These are phyloP conservation scores for Suhomyces ambrosiae DNA, from an alignment of 1,139 yeast genomes.

Conservation along the genomic window DNA sequence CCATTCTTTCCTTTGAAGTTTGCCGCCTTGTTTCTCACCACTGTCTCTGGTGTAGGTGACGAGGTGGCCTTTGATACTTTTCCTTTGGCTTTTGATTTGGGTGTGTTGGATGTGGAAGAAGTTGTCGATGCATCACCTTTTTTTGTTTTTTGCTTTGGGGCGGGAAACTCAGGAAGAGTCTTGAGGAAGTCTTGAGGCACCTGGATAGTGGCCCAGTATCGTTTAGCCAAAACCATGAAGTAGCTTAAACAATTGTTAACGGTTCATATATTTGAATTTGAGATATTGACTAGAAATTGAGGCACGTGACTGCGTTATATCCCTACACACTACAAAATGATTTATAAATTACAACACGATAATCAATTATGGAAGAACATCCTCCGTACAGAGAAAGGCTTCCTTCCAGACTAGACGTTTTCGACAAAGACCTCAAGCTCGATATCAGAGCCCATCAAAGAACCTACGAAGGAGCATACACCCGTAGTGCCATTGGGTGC, in stretches of 20 bases:
- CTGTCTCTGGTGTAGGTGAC: slow-evolving; percentile 27
- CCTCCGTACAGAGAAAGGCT: slow-evolving; percentile 22
- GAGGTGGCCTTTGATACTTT: slow-evolving; percentile 13
- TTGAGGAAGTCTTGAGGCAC: slow-evolving; percentile 33
- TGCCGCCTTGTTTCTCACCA: slow-evolving; percentile 9
- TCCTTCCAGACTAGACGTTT: slow-evolving; percentile 38
- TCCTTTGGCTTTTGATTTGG: slow-evolving; percentile 16
- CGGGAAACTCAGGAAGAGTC: slow-evolving; percentile 38
- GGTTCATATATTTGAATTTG: too few species aligned
- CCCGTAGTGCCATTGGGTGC: slow-evolving; percentile 53
- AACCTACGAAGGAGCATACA: slow-evolving; percentile 64
- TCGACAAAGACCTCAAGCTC: slow-evolving; percentile 43
- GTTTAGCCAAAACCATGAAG: slow-evolving; percentile 35
- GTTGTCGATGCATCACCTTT: slow-evolving; percentile 26
- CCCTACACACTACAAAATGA: too few species aligned
- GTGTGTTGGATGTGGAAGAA: slow-evolving; percentile 13
- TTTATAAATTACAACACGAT: too few species aligned
- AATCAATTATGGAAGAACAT: slow-evolving; percentile 4
- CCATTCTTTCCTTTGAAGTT: slow-evolving; percentile 11
- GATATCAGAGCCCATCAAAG: slow-evolving; percentile 63
- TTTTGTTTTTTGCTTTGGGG: slow-evolving; percentile 36
- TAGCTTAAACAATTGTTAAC: too few species aligned
- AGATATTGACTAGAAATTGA: too few species aligned
- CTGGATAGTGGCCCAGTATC: slow-evolving; percentile 37
- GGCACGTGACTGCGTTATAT: neutral